A percentile compares a stretch with the other conserved stretches of the same genome.
These are phyloP conservation scores for Cyberlindnera sargentensis DNA, from an alignment of 805 yeast genomes.

Conservation along the genomic window DNA sequence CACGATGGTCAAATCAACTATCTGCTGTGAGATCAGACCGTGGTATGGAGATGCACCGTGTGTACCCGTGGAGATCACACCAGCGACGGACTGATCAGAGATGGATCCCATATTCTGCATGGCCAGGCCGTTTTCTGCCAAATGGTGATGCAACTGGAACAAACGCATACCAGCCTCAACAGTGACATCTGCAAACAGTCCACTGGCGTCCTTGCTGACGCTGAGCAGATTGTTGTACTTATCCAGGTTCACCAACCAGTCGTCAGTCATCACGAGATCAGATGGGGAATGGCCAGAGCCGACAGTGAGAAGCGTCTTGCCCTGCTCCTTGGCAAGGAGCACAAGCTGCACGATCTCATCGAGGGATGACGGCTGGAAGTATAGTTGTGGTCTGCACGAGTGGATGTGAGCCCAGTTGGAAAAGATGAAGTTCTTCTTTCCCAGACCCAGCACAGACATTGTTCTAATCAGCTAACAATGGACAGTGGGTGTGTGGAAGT, in stretches of 20 bases:
- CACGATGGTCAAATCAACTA: constrained; percentile 69
- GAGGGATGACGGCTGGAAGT: constrained; percentile 66
- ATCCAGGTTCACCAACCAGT: constrained; percentile 87
- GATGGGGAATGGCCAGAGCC: constrained; percentile 97
- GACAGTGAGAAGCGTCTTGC: constrained; percentile 69
- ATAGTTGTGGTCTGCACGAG: constrained; percentile 64
- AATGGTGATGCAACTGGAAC: constrained; percentile 60
- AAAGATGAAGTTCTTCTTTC: constrained; percentile 29
- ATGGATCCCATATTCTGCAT: constrained; percentile 91
- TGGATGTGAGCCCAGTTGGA: constrained; percentile 87
- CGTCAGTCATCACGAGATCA: constrained; percentile 77
- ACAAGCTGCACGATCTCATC: constrained; percentile 69
- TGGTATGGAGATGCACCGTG: constrained; percentile 95
- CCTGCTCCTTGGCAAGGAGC: constrained; percentile 48
- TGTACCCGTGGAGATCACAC: constrained; percentile 94
- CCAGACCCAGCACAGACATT: constrained; percentile 19
- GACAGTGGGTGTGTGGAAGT: no score
- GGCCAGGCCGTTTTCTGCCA: constrained; percentile 64
- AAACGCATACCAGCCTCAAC: constrained; percentile 93
- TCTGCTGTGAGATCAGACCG: constrained; percentile 82
- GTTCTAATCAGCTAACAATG: no score
- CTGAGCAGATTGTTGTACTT: constrained; percentile 51
- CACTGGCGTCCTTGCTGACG: constrained; percentile 42
- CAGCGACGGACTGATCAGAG: constrained; percentile 89
- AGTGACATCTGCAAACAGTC: constrained; percentile 75